Evolutionary conservation across 768 basidiomycete species (phyloP).

Genomic region (Lactifluus echinatus): DNA sequence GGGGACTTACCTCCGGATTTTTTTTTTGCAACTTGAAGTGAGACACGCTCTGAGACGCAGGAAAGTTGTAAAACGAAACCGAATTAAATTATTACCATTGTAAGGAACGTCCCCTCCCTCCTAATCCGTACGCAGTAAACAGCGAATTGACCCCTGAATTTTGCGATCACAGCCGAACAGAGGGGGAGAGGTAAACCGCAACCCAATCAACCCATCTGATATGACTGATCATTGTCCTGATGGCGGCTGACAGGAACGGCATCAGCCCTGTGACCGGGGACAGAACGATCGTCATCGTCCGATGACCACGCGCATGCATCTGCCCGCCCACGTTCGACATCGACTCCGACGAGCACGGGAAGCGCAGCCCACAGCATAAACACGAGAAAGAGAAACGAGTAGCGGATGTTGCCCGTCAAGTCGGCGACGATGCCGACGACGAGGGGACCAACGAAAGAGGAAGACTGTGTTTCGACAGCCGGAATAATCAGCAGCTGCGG

Average conservation of each 20-base stretch:
- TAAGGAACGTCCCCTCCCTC: no score
- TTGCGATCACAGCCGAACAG: no score
- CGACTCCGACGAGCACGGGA: conserved; percentile 63
- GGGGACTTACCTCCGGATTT: no score
- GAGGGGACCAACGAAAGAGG: conserved; percentile 86
- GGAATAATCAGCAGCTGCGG: conserved; percentile 8
- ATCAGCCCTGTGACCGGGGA: neutral
- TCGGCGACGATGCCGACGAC: conserved; percentile 85
- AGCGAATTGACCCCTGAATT: no score
- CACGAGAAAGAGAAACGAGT: conserved; percentile 83
- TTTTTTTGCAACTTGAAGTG: no score
- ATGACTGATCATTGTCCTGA: neutral
- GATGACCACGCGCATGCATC: conserved; percentile 35
- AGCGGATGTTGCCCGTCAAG: conserved; percentile 83
- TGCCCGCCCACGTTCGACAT: conserved; percentile 54
- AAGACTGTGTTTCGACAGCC: conserved; percentile 47
- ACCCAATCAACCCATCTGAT: neutral
- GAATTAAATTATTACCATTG: no score
- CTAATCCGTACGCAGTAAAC: no score
- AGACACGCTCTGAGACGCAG: no score
- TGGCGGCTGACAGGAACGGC: neutral
- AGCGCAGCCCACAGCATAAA: conserved; percentile 74
- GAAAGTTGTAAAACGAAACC: no score
- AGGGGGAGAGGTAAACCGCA: no score
- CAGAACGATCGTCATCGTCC: neutral